Base-by-base conservation (phyloP, 306 rosid genomes). In the Argentina anserina region DNA sequence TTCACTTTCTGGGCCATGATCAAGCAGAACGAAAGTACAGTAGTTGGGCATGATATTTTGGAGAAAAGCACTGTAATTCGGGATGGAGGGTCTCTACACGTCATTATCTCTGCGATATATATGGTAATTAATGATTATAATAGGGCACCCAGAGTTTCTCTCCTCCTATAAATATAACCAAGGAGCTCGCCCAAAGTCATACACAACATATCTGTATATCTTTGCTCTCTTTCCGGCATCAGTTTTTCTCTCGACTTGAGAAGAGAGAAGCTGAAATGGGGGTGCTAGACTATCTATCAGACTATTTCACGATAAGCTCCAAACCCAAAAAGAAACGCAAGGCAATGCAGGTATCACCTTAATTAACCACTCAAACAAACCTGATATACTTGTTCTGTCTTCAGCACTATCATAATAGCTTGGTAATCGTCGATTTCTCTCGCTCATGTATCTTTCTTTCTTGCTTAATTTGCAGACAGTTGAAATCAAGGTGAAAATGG, bases 401-500 rank as follows among this genome's bases (percentile, higher is more conserved):
- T n/a, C n/a, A n/a, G n/a, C n/a, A n/a, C n/a, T n/a, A n/a, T n/a
- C n/a, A n/a, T n/a, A n/a, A n/a, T n/a, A n/a, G n/a, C n/a, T n/a
- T n/a, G n/a, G n/a, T n/a, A n/a, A n/a, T n/a, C n/a, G n/a, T n/a
- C 17, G 23, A 55, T 55, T 55, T 55, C 17, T 58, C 36, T 58
- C 36, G 21, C 36, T 58, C 6, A 28, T 28, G n/a, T n/a, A 58
- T 14, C 21, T 33, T 28, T 14, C 21, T 6, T 58, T 28, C 11
- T 58, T 20, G 64, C 10, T 28, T 55, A 33, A 61, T 12, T 58
- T 83, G 42, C 75, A 92, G 98, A 92, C 89, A 14, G 98, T 93
- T 71, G 94, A 90, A 67, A 90, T 93, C 82, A 93, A 86, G 84
- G 97, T 93, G 86, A 93, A 93, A 83, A 93, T 93, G 98, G 98